Evolutionary conservation across 192 early-diverging fungal genomes (phyloP).

Genomic region (Spinellus fusiger): DNA sequence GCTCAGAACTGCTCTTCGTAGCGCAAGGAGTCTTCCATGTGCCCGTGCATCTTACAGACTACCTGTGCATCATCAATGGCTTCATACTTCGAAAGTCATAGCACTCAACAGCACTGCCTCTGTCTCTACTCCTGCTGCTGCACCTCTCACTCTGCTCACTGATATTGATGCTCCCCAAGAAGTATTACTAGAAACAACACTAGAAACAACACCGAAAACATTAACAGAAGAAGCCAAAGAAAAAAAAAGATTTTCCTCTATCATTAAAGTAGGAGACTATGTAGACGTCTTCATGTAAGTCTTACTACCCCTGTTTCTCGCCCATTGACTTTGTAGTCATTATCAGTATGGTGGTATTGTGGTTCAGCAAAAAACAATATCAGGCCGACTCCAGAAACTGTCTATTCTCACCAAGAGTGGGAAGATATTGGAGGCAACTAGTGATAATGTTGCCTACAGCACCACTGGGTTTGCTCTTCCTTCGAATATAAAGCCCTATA

Average conservation of each 20-base stretch:
- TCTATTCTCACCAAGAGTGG: slow-evolving; percentile 14
- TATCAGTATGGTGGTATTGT: slow-evolving; percentile 28
- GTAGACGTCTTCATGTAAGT: slow-evolving; percentile 22
- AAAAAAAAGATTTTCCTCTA: background rate
- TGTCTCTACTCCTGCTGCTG: background rate
- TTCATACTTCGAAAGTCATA: background rate
- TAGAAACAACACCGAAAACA: background rate
- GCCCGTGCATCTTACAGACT: no score
- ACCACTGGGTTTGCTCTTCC: slow-evolving; percentile 31
- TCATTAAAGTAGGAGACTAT: slow-evolving; percentile 18
- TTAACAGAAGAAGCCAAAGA: background rate
- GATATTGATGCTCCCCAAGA: background rate
- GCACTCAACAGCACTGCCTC: background rate
- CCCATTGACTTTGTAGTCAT: background rate
- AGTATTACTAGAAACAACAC: background rate
- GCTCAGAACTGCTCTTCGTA: no score
- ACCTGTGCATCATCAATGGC: background rate
- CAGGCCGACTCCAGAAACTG: slow-evolving; percentile 22
- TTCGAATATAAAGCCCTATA: background rate
- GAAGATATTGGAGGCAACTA: slow-evolving; percentile 7
- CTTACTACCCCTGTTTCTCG: background rate
- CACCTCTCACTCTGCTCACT: background rate
- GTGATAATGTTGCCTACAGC: slow-evolving; percentile 40
- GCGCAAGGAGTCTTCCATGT: no score
- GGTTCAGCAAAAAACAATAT: slow-evolving; percentile 3